phyloP scores from a whole-genome alignment of 2,329 filamentous ascomycete species.

The Fusarium kyushuense region DNA sequence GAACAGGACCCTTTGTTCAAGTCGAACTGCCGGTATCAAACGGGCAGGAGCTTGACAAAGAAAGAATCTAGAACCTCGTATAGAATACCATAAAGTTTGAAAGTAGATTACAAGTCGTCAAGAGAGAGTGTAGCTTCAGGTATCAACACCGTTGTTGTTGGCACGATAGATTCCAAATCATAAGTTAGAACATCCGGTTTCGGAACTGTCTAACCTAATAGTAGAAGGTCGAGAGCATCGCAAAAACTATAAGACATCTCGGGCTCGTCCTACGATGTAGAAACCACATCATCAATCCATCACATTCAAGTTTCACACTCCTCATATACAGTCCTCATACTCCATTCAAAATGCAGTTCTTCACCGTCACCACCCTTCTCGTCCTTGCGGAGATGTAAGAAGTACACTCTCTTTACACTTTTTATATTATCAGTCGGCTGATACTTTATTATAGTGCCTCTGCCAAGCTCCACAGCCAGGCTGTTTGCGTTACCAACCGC shows the following conservation, averaged over 20 bases:
- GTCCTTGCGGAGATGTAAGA: background rate
- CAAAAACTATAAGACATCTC: background rate
- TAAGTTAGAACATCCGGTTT: background rate
- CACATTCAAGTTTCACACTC: too few relatives aligned
- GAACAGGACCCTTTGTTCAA: background rate
- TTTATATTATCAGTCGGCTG: background rate
- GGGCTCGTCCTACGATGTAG: background rate
- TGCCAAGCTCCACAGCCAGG: slow-evolving; percentile 23
- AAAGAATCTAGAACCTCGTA: fast-evolving
- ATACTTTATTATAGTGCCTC: background rate
- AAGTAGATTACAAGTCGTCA: too few relatives aligned
- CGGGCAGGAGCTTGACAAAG: background rate
- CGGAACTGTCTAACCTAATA: fast-evolving
- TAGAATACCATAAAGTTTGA: background rate
- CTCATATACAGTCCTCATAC: background rate
- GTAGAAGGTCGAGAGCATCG: background rate
- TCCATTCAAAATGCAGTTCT: background rate
- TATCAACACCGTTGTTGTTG: too few relatives aligned
- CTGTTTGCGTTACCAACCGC: slow-evolving; percentile 21
- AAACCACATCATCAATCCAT: background rate
- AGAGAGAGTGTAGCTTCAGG: too few relatives aligned
- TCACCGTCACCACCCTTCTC: background rate
- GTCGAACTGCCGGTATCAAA: background rate
- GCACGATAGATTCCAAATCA: too few relatives aligned
- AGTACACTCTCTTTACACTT: background rate